These are phyloP conservation scores for Gentiana dahurica DNA, from an alignment of 257 asterid genomes.

Conservation along the genomic window DNA sequence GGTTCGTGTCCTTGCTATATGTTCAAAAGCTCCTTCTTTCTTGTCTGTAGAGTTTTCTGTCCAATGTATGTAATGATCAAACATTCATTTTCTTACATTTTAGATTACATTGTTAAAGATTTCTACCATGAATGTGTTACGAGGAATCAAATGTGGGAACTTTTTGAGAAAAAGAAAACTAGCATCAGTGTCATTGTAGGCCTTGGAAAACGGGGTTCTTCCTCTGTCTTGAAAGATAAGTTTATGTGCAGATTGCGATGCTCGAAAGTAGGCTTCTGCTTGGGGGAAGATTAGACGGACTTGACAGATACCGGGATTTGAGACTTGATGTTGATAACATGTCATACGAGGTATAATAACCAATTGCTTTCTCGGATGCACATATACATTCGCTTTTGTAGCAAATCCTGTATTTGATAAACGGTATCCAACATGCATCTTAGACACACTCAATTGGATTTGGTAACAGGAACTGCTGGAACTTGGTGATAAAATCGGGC, in stretches of 20 bases:
- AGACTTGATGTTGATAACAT: conserved; percentile 75
- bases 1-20: too few species aligned
- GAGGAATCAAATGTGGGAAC: too few species aligned
- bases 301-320: conserved; percentile 49
- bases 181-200: too few species aligned
- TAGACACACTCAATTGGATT: neutral
- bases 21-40: too few species aligned
- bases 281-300: conserved; percentile 46
- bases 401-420: neutral
- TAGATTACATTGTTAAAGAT: neutral
- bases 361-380: neutral
- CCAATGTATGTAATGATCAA: too few species aligned
- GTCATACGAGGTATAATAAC: conserved; percentile 61
- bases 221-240: neutral
- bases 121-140: neutral
- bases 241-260: conserved; percentile 52
- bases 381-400: neutral
- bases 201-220: too few species aligned
- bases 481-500: conserved; percentile 80
- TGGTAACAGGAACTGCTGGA: conserved; percentile 67
- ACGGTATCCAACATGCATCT: neutral
- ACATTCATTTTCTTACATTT: too few species aligned
- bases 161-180: too few species aligned
- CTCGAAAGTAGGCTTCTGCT: conserved; percentile 49
- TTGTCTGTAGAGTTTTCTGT: too few species aligned